A percentile compares a stretch with the other conserved stretches of the same genome.
phyloP scores from a whole-genome alignment of 2,329 filamentous ascomycete species.

The Calonectria ilicicola region DNA sequence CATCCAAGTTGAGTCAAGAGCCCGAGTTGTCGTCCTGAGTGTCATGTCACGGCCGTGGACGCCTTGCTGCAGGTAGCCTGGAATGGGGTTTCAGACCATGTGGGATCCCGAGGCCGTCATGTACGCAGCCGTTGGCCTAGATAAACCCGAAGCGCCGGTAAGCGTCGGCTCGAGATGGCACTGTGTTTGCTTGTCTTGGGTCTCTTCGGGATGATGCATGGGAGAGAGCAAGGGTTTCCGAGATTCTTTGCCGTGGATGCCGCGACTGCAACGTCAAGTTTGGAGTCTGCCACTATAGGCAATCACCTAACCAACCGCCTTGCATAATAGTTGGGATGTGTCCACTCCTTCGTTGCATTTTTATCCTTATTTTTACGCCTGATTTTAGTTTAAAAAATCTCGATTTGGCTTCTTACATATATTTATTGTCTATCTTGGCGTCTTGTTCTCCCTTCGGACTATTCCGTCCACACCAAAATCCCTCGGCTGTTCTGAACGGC shows the following conservation, averaged over 20 bases:
- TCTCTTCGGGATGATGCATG: neutral
- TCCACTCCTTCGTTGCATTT: no score
- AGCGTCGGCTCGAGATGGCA: neutral
- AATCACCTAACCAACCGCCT: neutral
- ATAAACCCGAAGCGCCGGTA: neutral
- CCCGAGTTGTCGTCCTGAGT: neutral
- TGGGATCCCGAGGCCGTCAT: neutral
- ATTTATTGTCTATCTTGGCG: no score
- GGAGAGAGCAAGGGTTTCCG: neutral
- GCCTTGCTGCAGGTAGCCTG: slow-evolving; percentile 3
- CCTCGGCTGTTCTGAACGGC: neutral
- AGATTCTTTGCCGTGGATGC: neutral
- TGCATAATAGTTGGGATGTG: no score
- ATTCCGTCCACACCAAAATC: neutral
- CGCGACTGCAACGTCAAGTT: no score
- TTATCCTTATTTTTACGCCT: no score
- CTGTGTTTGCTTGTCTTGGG: no score
- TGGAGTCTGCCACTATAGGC: no score
- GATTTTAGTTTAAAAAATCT: no score
- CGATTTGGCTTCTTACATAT: no score
- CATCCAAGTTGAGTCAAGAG: neutral
- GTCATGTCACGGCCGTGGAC: neutral
- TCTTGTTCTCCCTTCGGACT: no score
- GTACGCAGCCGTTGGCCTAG: neutral
- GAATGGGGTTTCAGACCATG: neutral